Conservation (phyloP, 1,139 yeast genomes). For the Pichia sp. region DNA sequence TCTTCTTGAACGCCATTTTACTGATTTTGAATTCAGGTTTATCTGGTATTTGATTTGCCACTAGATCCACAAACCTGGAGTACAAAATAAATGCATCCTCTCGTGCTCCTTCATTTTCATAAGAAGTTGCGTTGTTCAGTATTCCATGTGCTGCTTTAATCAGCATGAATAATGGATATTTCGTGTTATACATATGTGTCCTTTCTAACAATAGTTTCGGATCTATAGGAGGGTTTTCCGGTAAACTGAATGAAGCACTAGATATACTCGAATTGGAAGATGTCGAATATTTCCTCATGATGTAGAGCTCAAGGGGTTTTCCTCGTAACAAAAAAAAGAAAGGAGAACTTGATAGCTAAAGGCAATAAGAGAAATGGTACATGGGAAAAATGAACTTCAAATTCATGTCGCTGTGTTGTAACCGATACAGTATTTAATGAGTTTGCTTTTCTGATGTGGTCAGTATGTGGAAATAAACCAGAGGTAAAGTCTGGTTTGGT, state of each 20-base stretch:
- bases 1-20: conserved; percentile 15
- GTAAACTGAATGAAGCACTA: conserved; percentile 10
- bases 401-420: no score
- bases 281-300: conserved; percentile 2
- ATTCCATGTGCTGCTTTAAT: conserved; percentile 34
- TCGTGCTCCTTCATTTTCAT: conserved; percentile 30
- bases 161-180: conserved; percentile 37
- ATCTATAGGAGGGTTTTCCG: conserved; percentile 15
- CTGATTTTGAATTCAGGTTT: conserved; percentile 34
- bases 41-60: conserved; percentile 34
- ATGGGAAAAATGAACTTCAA: no score
- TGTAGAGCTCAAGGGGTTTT: background rate
- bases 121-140: conserved; percentile 37
- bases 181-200: conserved; percentile 34
- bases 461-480: no score
- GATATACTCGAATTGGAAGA: conserved; percentile 14
- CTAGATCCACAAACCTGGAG: conserved; percentile 39
- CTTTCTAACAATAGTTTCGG: conserved; percentile 30
- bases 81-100: conserved; percentile 43
- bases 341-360: no score
- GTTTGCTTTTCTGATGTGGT: no score
- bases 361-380: no score
- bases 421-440: no score
- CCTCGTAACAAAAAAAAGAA: no score
- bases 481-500: no score